Percentiles rank a stretch among this genome's conserved stretches.
These are phyloP conservation scores for Lodderomyces orthopsilosis DNA, from an alignment of 1,139 yeast species.

Conservation along the genomic window DNA sequence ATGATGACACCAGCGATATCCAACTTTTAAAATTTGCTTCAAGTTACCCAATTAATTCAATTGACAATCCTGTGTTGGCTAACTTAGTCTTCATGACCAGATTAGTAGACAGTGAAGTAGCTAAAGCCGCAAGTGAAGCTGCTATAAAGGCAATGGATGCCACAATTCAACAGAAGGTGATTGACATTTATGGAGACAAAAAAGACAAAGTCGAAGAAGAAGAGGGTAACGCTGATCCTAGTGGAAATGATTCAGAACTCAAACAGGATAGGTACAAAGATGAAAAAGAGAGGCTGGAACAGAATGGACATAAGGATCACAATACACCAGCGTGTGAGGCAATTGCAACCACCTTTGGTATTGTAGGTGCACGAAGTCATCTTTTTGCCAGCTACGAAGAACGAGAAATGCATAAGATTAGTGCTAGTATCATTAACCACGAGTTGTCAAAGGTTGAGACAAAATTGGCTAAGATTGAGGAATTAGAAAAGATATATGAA, in stretches of 20 bases:
- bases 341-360: conserved; percentile 56
- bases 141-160: conserved; percentile 62
- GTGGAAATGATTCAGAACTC: conserved; percentile 59
- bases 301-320: conserved; percentile 9
- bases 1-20: conserved; percentile 47
- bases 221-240: conserved; percentile 6
- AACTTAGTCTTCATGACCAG: conserved; percentile 85
- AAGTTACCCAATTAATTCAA: conserved; percentile 76
- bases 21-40: conserved; percentile 76
- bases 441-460: conserved; percentile 74
- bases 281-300: conserved; percentile 23
- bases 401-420: conserved; percentile 63
- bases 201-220: conserved; percentile 19
- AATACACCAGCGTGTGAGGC: conserved; percentile 22
- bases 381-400: conserved; percentile 82
- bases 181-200: conserved; percentile 17
- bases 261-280: conserved; percentile 14
- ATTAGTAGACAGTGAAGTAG: conserved; percentile 82
- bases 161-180: conserved; percentile 38
- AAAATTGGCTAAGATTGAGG: conserved; percentile 66
- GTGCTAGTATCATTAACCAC: conserved; percentile 61
- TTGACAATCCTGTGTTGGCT: conserved; percentile 90
- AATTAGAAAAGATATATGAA: conserved; percentile 76
- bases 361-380: conserved; percentile 79
- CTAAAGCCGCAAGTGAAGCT: conserved; percentile 73